Percentiles rank a stretch among this genome's conserved stretches.
Conservation (phyloP, 2,329 filamentous ascomycete species). For the Clarireedia paspali region DNA sequence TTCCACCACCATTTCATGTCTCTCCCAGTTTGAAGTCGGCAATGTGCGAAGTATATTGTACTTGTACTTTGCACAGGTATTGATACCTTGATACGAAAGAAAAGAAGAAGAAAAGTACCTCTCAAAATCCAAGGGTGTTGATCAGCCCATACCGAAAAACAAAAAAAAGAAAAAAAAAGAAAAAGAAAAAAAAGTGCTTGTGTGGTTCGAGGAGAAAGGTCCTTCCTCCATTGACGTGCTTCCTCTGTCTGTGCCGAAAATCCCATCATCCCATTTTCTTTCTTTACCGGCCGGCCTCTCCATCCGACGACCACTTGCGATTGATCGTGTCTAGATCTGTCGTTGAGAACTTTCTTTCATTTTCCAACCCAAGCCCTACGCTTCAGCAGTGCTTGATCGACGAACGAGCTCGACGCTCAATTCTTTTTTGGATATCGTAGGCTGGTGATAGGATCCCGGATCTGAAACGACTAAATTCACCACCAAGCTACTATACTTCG, state of each 20-base stretch:
- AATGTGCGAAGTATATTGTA: background rate
- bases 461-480: constrained; percentile 17
- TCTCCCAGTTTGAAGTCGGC: background rate
- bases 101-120: no score
- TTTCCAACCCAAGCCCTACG: constrained; percentile 4
- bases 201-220: background rate
- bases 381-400: constrained; percentile 23
- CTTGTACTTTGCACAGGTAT: background rate
- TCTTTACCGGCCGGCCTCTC: background rate
- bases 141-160: background rate
- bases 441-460: constrained; percentile 7
- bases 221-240: background rate
- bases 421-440: constrained; percentile 3
- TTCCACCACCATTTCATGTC: constrained; percentile 1
- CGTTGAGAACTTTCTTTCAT: constrained; percentile 4
- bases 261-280: background rate
- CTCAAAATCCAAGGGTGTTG: background rate
- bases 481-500: background rate
- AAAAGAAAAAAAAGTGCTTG: background rate
- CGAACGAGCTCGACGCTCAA: constrained; percentile 20
- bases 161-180: no score
- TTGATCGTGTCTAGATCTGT: background rate
- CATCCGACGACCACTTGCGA: background rate
- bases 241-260: background rate
- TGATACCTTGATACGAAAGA: background rate